Evolutionary conservation across 257 asterid genomes (phyloP).

Genomic region (Solanum corneliomulleri): DNA sequence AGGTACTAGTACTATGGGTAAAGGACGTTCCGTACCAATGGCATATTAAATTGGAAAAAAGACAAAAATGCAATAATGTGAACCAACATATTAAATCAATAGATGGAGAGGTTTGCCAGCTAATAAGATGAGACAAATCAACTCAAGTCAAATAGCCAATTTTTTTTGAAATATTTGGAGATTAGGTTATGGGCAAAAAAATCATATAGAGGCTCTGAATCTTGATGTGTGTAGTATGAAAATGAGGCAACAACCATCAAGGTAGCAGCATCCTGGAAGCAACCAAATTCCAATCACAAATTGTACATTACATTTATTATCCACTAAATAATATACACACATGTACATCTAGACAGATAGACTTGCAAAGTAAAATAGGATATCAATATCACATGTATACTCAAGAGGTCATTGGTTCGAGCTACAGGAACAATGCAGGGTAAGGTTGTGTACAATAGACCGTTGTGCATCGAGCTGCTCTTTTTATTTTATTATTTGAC

Average conservation of each 20-base stretch:
- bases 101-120: not conserved
- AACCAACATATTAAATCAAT: not conserved
- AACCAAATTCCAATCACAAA: not conserved
- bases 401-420: not conserved
- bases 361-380: not conserved
- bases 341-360: not conserved
- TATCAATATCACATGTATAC: not conserved
- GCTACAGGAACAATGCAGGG: not conserved
- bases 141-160: not conserved
- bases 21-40: not conserved
- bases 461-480: not conserved
- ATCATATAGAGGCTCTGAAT: conserved; percentile 1
- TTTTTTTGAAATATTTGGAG: not conserved
- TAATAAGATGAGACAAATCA: not conserved
- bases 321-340: not conserved
- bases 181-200: not conserved
- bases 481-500: not conserved
- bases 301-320: not conserved
- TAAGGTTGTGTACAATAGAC: not conserved
- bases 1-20: not conserved
- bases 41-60: not conserved
- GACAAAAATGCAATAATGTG: not conserved
- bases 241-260: not conserved
- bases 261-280: not conserved
- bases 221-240: not conserved